Conservation (phyloP, 495 filamentous ascomycete species). For the Pyrenula aspistea region DNA sequence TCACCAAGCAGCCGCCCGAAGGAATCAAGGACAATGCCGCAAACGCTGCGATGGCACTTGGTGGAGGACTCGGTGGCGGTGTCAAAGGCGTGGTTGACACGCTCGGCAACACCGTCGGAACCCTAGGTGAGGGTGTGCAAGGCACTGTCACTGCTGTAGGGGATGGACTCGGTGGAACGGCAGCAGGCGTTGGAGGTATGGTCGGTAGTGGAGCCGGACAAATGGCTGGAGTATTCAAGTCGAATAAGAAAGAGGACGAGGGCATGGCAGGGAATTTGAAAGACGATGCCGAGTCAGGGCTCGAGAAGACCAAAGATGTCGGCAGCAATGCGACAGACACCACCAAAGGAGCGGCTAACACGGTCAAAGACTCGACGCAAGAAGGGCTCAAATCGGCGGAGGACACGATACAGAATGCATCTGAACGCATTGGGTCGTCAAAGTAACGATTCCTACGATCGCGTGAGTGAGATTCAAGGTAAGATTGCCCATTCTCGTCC, state of each 20-base stretch:
- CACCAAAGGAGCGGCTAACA: too few relatives aligned
- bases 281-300: too few relatives aligned
- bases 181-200: not conserved
- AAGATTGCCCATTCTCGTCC: too few relatives aligned
- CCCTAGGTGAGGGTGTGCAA: not conserved
- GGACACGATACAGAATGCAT: not conserved
- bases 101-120: not conserved
- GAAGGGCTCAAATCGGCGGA: not conserved
- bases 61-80: not conserved
- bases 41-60: not conserved
- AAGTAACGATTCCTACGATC: not conserved
- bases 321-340: too few relatives aligned
- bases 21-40: not conserved
- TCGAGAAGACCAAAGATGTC: too few relatives aligned
- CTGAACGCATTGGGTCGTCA: not conserved
- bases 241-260: not conserved
- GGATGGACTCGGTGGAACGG: not conserved
- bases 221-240: not conserved
- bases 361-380: not conserved
- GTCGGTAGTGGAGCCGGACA: not conserved
- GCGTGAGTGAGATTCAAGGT: not conserved
- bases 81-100: not conserved
- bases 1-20: not conserved
- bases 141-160: not conserved
- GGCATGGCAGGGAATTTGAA: not conserved